Evolutionary conservation across 2,329 filamentous ascomycete species (phyloP), one percentile per base, ranked within the genome.

Genomic region (Fusarium sp.): DNA sequence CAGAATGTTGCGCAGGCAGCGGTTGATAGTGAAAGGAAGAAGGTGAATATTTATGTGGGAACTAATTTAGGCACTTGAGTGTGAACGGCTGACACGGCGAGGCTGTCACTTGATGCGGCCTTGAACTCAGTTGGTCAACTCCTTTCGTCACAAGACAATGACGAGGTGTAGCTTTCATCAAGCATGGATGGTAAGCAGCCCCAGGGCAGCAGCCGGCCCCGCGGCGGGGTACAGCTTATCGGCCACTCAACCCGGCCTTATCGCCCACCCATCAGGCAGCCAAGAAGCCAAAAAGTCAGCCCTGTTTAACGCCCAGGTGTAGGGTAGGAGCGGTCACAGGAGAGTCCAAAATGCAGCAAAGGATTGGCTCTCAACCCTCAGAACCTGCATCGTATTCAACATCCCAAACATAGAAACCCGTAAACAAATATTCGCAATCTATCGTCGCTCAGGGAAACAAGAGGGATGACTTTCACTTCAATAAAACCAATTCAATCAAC

Each of bases 51-150:
- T 66, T 64, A 35, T 50, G 24, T 50, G 24, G 47, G 10, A 31
- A 18, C 47, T n/a, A 52, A 31, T 16, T 37, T 18, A 60, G 60
- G 57, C 67, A 69, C 60, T 37, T 27, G 34, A 54, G 37, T 24
- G 24, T 69, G 61, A 45, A 67, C 58, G 67, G 66, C 70, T 76
- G 72, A 72, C 68, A 70, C 75, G 54, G 56, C 66, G 66, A 77
- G 71, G 70, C 74, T 71, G 72, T 78, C 76, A 77, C 71, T 76
- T 78, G 76, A 77, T 67, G 67, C 63, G 47, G 74, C 76, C 66
- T 66, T 64, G 47, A 35, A 34, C 29, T n/a, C 61, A 66, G 69
- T 74, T 65, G 72, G 69, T 66, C 65, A 65, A 22, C 47, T 52
- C 1, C 18, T 31, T 27, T 52, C 24, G 47, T 76, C 76, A 77